These are phyloP conservation scores for Crucihimalaya himalaica DNA, from an alignment of 345 rosid genomes.

Conservation along the genomic window DNA sequence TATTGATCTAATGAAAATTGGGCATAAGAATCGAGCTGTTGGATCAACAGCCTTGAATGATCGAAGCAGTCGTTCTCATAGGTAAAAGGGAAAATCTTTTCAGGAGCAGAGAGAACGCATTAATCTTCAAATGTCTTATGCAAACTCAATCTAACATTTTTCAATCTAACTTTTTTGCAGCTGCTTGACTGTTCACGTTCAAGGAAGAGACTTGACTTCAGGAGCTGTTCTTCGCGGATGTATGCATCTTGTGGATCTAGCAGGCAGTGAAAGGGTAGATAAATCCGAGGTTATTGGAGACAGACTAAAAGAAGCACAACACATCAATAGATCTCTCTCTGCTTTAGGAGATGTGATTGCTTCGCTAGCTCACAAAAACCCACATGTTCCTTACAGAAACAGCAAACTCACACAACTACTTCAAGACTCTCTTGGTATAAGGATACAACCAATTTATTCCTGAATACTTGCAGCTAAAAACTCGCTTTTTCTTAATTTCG, in stretches of 20 bases:
- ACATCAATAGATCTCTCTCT: conserved; percentile 90
- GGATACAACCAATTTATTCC: not conserved
- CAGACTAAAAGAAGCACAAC: conserved; percentile 93
- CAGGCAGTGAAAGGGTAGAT: conserved; percentile 96
- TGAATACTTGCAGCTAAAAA: not conserved
- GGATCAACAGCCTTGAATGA: conserved; percentile 98
- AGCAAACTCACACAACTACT: conserved; percentile 98
- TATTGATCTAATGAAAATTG: conserved; percentile 85
- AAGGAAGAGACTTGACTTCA: conserved; percentile 86
- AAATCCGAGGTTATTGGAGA: conserved; percentile 95
- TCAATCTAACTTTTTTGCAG: conserved; percentile 45
- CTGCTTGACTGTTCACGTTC: conserved; percentile 97
- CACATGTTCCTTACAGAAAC: conserved; percentile 95
- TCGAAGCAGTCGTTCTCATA: conserved; percentile 97
- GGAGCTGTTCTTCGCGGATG: conserved; percentile 82
- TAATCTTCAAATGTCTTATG: not conserved
- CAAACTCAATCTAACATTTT: conserved; percentile 28
- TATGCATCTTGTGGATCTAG: conserved; percentile 97
- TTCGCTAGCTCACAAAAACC: conserved; percentile 95
- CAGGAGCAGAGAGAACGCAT: conserved; percentile 7
- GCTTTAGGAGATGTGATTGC: conserved; percentile 98
- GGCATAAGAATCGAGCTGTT: conserved; percentile 87
- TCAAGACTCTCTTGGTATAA: conserved; percentile 93
- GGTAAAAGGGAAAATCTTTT: conserved; percentile 48
- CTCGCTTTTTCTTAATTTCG: conserved; percentile 15